A percentile compares a stretch with the other conserved stretches of the same genome.
Evolutionary conservation across 768 basidiomycete genomes (phyloP).

Genomic region (Mycena vitilis): DNA sequence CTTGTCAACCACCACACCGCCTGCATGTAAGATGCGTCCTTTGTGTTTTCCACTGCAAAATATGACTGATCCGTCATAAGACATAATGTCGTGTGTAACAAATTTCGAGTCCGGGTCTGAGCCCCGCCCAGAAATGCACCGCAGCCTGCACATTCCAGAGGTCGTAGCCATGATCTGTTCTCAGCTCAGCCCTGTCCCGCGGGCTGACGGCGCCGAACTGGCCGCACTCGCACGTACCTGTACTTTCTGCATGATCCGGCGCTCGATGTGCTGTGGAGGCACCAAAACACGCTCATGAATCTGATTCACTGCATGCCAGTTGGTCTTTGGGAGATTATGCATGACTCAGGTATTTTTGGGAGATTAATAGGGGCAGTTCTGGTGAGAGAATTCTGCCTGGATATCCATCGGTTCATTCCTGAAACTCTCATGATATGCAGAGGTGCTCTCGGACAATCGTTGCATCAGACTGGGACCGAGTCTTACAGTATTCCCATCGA

Average conservation of each 20-base stretch:
- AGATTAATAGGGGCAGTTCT: not conserved
- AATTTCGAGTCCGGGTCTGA: no score
- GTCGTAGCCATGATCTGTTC: not conserved
- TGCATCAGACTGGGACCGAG: constrained; percentile 1
- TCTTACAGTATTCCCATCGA: not conserved
- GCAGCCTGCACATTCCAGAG: constrained; percentile 2
- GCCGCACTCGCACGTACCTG: not conserved
- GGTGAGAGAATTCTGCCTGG: not conserved
- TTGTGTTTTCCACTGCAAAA: no score
- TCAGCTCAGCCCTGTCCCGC: not conserved
- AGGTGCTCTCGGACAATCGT: not conserved
- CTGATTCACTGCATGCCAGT: not conserved
- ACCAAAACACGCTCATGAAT: constrained; percentile 4
- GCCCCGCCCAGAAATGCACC: not conserved
- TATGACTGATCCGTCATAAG: no score
- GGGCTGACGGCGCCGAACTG: not conserved
- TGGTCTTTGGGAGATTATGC: not conserved
- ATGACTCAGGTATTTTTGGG: no score
- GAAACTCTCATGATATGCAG: not conserved
- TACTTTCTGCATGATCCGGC: not conserved
- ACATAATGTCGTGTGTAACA: no score
- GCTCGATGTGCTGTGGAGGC: not conserved
- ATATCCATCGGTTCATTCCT: not conserved
- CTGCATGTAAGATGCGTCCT: no score
- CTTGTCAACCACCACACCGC: no score